Conservation (phyloP, 2,329 filamentous ascomycete genomes). For the Ophiosphaerella narmari region DNA sequence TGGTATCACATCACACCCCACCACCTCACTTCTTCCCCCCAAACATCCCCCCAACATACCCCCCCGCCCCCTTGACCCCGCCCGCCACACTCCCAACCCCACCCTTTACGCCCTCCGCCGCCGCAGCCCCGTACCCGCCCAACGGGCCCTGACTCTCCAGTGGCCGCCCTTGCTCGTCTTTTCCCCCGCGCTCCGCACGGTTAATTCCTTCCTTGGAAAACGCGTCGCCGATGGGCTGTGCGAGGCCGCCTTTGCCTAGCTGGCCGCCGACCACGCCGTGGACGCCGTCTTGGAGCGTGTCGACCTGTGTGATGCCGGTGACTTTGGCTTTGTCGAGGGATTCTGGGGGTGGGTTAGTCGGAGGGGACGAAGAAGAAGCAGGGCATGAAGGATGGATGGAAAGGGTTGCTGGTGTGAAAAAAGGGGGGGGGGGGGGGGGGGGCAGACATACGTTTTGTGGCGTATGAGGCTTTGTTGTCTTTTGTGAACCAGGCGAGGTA, state of each 20-base stretch:
- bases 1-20: too few relatives aligned
- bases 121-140: conserved; percentile 39
- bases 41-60: conserved; percentile 27
- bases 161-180: conserved; percentile 60
- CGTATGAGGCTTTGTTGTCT: conserved; percentile 76
- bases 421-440: not conserved
- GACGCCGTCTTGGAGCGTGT: conserved; percentile 70
- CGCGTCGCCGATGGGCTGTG: conserved; percentile 66
- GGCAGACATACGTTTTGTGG: conserved; percentile 64
- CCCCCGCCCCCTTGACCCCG: conserved; percentile 34
- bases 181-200: conserved; percentile 66
- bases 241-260: conserved; percentile 69
- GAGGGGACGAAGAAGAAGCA: not conserved
- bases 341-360: conserved; percentile 51
- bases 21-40: conserved; percentile 25
- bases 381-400: too few relatives aligned
- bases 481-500: conserved; percentile 75
- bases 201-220: conserved; percentile 69
- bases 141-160: conserved; percentile 48
- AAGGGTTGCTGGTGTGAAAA: too few relatives aligned
- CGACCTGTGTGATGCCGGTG: conserved; percentile 68
- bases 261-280: conserved; percentile 66
- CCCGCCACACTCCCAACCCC: conserved; percentile 25
- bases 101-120: conserved; percentile 39
- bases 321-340: conserved; percentile 71